Conservation (phyloP, 768 basidiomycete genomes). For the Boletus eberwhitei region DNA sequence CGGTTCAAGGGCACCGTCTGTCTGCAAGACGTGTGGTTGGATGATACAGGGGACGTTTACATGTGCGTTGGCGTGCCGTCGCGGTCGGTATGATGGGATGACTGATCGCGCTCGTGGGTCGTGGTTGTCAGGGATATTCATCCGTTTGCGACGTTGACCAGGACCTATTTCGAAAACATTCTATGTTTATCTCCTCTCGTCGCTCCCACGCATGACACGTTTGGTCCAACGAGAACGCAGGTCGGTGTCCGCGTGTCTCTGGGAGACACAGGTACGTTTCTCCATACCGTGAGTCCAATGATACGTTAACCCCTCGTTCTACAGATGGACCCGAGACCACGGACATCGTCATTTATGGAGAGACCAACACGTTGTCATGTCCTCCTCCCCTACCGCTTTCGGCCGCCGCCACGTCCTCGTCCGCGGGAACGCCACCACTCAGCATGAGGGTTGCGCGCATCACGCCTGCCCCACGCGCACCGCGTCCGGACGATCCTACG, state of each 20-base stretch:
- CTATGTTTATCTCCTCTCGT: conserved; percentile 51
- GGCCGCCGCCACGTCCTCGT: conserved; percentile 19
- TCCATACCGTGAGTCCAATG: not conserved
- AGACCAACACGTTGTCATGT: conserved; percentile 22
- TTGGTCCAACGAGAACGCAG: conserved; percentile 36
- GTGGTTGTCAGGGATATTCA: conserved; percentile 58
- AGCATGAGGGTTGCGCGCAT: conserved; percentile 56
- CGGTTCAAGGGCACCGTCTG: conserved; percentile 53
- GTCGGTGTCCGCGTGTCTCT: conserved; percentile 65
- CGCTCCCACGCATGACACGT: conserved; percentile 19
- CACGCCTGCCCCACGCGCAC: conserved; percentile 40
- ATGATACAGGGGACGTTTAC: conserved; percentile 50
- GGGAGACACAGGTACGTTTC: conserved; percentile 56
- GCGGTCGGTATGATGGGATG: not conserved
- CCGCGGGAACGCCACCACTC: conserved; percentile 25
- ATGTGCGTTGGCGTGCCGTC: conserved; percentile 36
- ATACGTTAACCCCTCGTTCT: not conserved
- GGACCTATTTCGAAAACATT: conserved; percentile 67
- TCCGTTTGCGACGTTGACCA: conserved; percentile 56
- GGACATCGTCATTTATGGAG: conserved; percentile 56
- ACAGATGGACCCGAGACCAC: conserved; percentile 69
- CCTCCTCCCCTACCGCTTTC: conserved; percentile 9
- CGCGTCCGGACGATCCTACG: conserved; percentile 76
- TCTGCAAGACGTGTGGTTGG: conserved; percentile 56
- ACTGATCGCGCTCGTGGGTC: not conserved